phyloP scores from a whole-genome alignment of 148 eudicot genomes.

The Silene uniflora region DNA sequence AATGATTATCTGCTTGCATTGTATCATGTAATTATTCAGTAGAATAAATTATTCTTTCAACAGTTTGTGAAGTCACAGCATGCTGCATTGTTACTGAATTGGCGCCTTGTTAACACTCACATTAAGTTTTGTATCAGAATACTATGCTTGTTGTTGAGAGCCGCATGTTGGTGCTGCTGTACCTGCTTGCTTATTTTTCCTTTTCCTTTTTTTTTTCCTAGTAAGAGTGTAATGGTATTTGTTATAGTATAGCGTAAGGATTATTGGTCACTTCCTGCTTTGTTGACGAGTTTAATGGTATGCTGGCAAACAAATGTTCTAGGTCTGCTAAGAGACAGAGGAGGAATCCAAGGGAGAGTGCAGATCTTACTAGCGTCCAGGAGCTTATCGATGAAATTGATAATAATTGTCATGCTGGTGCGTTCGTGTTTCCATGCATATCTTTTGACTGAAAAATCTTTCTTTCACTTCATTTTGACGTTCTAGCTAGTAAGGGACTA shows the following conservation, averaged over 20 bases:
- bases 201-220: not conserved
- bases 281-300: slow-evolving; percentile 5
- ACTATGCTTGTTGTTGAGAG: not conserved
- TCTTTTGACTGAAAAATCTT: slow-evolving; percentile 9
- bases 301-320: slow-evolving; percentile 18
- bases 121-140: not conserved
- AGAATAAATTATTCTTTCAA: not conserved
- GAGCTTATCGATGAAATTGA: slow-evolving; percentile 73
- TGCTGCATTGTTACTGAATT: not conserved
- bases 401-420: slow-evolving; percentile 67
- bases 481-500: not conserved
- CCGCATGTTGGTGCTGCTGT: not conserved
- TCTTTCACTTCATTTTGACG: not conserved
- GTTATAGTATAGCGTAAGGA: not conserved
- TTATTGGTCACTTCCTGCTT: not conserved
- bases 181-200: not conserved
- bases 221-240: not conserved
- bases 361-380: slow-evolving; percentile 89
- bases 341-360: slow-evolving; percentile 87
- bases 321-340: slow-evolving; percentile 88
- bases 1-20: not conserved
- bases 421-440: slow-evolving; percentile 3
- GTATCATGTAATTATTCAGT: not conserved
- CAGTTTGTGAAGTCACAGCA: not conserved
- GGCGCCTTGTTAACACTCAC: not conserved